Evolutionary conservation across 495 filamentous ascomycete species (phyloP).

Genomic region (Sporormia fimetaria): DNA sequence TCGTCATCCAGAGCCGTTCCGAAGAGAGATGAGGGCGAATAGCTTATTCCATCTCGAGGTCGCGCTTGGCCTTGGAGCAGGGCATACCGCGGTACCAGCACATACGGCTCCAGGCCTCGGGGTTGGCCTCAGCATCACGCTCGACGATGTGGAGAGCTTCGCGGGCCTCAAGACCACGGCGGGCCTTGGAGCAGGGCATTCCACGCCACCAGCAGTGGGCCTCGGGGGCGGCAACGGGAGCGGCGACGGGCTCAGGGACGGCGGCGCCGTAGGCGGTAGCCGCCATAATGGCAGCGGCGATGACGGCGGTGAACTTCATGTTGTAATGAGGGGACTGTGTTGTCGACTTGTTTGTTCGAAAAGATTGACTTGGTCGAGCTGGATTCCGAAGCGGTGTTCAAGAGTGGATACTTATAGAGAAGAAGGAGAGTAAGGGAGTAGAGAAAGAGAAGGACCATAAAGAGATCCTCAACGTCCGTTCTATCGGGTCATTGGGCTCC

Average conservation of each 20-base stretch:
- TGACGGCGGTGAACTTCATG: constrained; percentile 41
- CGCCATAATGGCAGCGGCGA: constrained; percentile 33
- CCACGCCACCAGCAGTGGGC: constrained; percentile 18
- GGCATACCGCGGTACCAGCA: constrained; percentile 22
- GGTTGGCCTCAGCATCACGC: constrained; percentile 9
- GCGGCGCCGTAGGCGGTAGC: constrained; percentile 25
- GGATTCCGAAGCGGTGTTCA: too few relatives aligned
- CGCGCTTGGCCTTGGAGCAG: constrained; percentile 11
- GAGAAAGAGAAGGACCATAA: too few relatives aligned
- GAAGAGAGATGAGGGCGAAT: too few relatives aligned
- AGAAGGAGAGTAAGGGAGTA: too few relatives aligned
- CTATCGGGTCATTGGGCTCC: too few relatives aligned
- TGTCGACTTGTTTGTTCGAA: constrained; percentile 4
- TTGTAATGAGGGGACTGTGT: constrained; percentile 15
- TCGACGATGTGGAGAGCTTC: not conserved
- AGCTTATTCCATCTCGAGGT: not conserved
- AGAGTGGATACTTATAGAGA: too few relatives aligned
- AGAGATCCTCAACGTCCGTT: too few relatives aligned
- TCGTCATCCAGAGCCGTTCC: too few relatives aligned
- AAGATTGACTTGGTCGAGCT: constrained; percentile 4
- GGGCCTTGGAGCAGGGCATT: constrained; percentile 7
- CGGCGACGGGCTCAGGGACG: constrained; percentile 16
- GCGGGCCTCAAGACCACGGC: not conserved
- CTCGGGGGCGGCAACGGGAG: constrained; percentile 5
- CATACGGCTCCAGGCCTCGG: not conserved